These are phyloP conservation scores for Magnolia sinica DNA, from an alignment of 164 flowering plant species.

Conservation along the genomic window DNA sequence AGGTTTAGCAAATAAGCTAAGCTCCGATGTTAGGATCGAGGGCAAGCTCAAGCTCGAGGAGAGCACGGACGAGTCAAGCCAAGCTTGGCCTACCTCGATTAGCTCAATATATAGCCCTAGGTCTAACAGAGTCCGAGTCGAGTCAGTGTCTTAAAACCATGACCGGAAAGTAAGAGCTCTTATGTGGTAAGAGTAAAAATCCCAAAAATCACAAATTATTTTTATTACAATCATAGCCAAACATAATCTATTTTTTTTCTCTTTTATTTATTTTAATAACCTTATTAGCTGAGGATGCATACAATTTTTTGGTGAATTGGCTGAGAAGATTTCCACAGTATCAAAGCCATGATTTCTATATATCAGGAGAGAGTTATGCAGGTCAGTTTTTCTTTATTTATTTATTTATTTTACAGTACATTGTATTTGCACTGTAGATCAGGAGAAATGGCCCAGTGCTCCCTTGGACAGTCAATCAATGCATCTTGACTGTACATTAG, in stretches of 20 bases:
- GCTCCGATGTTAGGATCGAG: too few species aligned
- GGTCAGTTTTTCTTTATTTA: not conserved
- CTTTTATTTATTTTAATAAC: not conserved
- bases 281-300: slow-evolving; percentile 51
- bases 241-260: not conserved
- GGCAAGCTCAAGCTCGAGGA: too few species aligned
- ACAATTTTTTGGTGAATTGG: slow-evolving; percentile 66
- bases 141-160: too few species aligned
- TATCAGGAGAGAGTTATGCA: slow-evolving; percentile 51
- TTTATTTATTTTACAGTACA: not conserved
- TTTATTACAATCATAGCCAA: too few species aligned
- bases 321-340: slow-evolving; percentile 55
- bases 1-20: too few species aligned
- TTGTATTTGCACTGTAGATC: not conserved
- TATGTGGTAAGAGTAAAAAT: too few species aligned
- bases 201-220: too few species aligned
- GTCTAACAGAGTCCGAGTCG: too few species aligned
- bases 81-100: too few species aligned
- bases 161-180: too few species aligned
- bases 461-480: not conserved
- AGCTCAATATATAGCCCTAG: too few species aligned
- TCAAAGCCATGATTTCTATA: slow-evolving; percentile 46
- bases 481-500: not conserved
- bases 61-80: too few species aligned
- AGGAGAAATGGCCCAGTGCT: not conserved